Percentiles rank a stretch among this genome's conserved stretches.
Conservation (phyloP, 139 green algal genomes). For the Chlorella sp. region DNA sequence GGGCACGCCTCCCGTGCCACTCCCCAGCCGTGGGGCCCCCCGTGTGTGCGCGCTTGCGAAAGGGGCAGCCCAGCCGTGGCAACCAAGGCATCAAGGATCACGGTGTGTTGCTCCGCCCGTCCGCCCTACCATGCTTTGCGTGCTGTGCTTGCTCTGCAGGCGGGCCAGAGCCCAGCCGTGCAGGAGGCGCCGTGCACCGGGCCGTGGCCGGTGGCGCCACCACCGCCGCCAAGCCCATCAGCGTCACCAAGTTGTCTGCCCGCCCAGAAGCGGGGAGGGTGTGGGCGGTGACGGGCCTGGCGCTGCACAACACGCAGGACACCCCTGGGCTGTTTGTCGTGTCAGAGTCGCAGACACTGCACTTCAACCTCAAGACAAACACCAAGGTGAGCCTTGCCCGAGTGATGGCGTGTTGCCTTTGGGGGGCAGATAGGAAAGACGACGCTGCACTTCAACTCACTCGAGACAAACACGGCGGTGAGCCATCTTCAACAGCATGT, state of each 20-base stretch:
- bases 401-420: too few relatives aligned
- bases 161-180: neutral
- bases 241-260: neutral
- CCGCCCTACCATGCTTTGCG: neutral
- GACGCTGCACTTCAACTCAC: too few relatives aligned
- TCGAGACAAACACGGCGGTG: too few relatives aligned
- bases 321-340: conserved; percentile 47
- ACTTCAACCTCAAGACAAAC: conserved; percentile 37
- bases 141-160: neutral
- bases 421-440: too few relatives aligned
- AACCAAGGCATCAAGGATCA: too few relatives aligned
- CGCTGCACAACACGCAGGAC: neutral
- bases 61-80: too few relatives aligned
- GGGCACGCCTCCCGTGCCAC: neutral
- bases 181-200: neutral
- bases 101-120: too few relatives aligned
- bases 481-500: too few relatives aligned
- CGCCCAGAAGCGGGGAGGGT: neutral
- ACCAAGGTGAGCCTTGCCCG: conserved; percentile 27
- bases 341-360: conserved; percentile 56
- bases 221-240: conserved; percentile 6
- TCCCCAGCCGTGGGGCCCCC: neutral
- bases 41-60: too few relatives aligned
- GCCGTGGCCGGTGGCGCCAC: neutral
- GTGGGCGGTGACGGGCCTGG: conserved; percentile 10